Evolutionary conservation across 805 yeast genomes (phyloP).

Genomic region (Brettanomyces bruxellensis): DNA sequence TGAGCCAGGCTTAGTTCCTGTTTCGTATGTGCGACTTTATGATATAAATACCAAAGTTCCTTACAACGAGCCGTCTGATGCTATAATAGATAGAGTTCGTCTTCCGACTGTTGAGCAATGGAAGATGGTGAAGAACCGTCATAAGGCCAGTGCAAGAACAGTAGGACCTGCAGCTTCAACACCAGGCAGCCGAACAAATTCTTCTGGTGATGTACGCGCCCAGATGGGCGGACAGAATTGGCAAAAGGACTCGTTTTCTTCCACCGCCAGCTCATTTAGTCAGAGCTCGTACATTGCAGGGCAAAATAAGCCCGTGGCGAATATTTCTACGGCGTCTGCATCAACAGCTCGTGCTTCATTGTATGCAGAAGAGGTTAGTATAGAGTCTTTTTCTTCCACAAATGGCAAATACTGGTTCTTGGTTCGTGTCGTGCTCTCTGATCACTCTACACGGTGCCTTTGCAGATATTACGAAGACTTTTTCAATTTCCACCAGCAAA

Average conservation of each 20-base stretch:
- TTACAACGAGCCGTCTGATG: conserved; percentile 41
- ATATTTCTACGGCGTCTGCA: background rate
- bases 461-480: conserved; percentile 94
- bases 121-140: conserved; percentile 85
- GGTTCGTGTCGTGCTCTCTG: conserved; percentile 54
- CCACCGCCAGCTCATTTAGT: background rate
- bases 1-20: conserved; percentile 96
- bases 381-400: conserved; percentile 71
- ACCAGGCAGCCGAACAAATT: background rate
- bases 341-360: conserved; percentile 5
- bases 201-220: background rate
- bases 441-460: conserved; percentile 61
- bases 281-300: background rate
- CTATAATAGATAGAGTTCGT: conserved; percentile 46
- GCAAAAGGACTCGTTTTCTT: background rate
- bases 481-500: conserved; percentile 81
- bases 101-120: conserved; percentile 94
- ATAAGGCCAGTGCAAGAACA: conserved; percentile 71
- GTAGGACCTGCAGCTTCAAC: conserved; percentile 19
- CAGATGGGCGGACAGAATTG: background rate
- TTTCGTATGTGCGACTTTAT: conserved; percentile 76
- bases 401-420: conserved; percentile 88
- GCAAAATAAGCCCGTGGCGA: background rate
- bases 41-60: conserved; percentile 62
- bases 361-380: conserved; percentile 53